Base-by-base conservation (phyloP, 371 early-diverging fungal genomes). In the Amoeboradix gromovi region DNA sequence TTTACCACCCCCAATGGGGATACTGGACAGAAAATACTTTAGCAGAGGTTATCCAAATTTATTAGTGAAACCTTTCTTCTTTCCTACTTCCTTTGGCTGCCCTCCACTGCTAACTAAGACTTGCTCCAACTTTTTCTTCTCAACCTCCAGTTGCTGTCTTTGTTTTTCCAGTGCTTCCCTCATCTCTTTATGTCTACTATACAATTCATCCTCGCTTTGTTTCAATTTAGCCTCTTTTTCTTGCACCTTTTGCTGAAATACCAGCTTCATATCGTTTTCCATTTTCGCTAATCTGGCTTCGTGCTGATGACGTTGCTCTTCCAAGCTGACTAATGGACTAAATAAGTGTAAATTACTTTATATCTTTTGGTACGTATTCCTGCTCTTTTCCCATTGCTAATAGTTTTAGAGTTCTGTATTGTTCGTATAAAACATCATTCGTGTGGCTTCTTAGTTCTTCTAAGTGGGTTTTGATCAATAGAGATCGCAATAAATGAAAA, bases 191-290 rank as follows among this genome's bases (percentile, higher is more conserved):
- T 95, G 94, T 71, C 91, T 88, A 31, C 91, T 88, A 73, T 91
- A 90, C 30, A 94, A 81, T 82, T 95, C 96, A 75, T 94, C 93
- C 75, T 95, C 96, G 29, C 87, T 85, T 74, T 91, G 91, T 80
- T 91, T 92, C 74, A 95, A 80, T 80, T 94, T 94, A 69, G 86
- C 80, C 76, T 94, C 94, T 82, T 94, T 94, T 77, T 95, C 96
- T 71, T 90, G 88, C 16, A 95, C 94, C 83, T 95, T 95, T 73
- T 90, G 91, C 76, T 91, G 89, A 87, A 95, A 94, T 31, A 95
- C 94, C 16, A 86, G 83, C 77, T 88, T 87, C 94, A 95, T 94
- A 76, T 95, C 94, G 67, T 87, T 84, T 75, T 95, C 94, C 94
- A 95, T 91, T 84, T 93, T 92, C 73, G 86, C 81, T 81, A 95